Base-by-base conservation (phyloP, 1,284 basidiomycete genomes). In the Pterulicium gracile region DNA sequence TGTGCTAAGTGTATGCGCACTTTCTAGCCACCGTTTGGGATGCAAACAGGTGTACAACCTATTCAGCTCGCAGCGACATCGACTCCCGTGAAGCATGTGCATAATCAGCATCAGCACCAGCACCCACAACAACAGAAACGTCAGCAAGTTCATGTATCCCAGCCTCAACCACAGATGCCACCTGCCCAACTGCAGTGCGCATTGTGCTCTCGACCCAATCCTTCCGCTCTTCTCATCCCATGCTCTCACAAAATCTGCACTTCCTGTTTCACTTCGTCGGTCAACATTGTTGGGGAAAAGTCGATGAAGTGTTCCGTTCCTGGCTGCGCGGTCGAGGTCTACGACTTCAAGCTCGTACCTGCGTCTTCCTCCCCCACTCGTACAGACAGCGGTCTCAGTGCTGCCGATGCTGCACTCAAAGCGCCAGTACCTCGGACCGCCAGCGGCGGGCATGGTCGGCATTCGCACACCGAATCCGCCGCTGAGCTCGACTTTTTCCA, bases 211-310 rank as follows among this genome's bases (percentile, higher is more conserved):
- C 55, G 64, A 48, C 62, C 51, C 56, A 68, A 54, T 55, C 72
- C 58, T 53, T 63, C 61, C 40, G 84, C 84, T 1, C 66, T 84
- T 50, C 69, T 89, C 15, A 68, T 73, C 19, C 86, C 86, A 1
- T 89, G 86, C 60, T 59, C 63, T 5, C 86, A 89, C 57, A 71
- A 81, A 2, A 66, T 88, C 2, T 89, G 86, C 58, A 82, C 84
- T 1, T 72, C 73, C 3, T 89, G 87, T 56, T 68, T 89, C 47
- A 88, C 87, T 1, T 86, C 83, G 46, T 81, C 84, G 3, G 66
- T 89, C 46, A 88, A 89, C 54, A 88, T 88, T 47, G 85, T 88
- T 18, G 85, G 85, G 4, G 86, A 88, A 60, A 88, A 88, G 59
- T 81, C 83, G 51, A 86, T 88, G 77, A 75, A 79, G 49, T 88